A percentile compares a stretch with the other conserved stretches of the same genome.
phyloP scores from a whole-genome alignment of 306 rosid genomes.

The Macrotyloma uniflorum region DNA sequence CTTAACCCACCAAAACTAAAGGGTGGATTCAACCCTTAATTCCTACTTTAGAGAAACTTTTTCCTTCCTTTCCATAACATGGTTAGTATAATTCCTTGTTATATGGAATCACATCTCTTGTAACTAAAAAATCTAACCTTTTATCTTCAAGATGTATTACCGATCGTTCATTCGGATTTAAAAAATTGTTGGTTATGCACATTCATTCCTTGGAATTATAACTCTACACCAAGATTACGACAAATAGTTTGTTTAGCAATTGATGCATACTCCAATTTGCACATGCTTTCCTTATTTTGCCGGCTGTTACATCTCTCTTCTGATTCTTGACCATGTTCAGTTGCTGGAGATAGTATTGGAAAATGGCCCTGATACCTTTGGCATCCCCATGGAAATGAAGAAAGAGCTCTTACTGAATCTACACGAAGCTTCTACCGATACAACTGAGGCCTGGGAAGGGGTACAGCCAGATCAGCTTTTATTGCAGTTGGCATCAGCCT shows the following conservation, averaged over 20 bases:
- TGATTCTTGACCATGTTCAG: constrained; percentile 49
- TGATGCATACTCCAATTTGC: neutral
- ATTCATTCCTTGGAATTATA: neutral
- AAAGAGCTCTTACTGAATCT: constrained; percentile 76
- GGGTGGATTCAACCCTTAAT: neutral
- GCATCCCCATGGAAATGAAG: constrained; percentile 80
- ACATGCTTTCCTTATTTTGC: constrained; percentile 14
- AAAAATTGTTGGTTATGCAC: constrained; percentile 1
- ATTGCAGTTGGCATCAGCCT: constrained; percentile 85
- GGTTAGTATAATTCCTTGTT: neutral
- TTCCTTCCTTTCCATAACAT: neutral
- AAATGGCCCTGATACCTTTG: constrained; percentile 73
- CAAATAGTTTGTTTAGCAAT: constrained; percentile 22
- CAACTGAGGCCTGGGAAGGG: constrained; percentile 93
- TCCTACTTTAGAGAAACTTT: neutral
- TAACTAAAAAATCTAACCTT: neutral
- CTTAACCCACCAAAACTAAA: neutral
- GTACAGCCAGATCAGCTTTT: constrained; percentile 74
- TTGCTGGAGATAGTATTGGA: constrained; percentile 81
- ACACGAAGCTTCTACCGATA: constrained; percentile 83
- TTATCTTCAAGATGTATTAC: constrained; percentile 4
- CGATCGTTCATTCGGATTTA: neutral
- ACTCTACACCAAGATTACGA: neutral
- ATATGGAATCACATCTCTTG: neutral
- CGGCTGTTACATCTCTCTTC: constrained; percentile 12